A percentile compares a stretch with the other conserved stretches of the same genome.
Conservation (phyloP, 345 rosid species). For the Toxicodendron radicans region DNA sequence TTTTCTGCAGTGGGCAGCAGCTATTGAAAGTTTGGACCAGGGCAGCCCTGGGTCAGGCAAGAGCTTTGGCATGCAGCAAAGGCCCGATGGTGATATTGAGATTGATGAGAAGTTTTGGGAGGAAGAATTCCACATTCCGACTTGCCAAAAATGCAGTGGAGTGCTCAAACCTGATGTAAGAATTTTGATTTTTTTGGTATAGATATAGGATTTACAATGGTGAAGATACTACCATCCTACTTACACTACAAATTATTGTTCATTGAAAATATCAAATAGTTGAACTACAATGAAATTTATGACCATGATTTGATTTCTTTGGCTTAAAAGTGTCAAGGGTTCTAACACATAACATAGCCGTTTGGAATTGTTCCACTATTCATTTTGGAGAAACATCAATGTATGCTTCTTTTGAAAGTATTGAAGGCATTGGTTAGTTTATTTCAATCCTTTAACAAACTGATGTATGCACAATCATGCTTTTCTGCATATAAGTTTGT, state of each 20-base stretch:
- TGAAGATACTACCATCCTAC: neutral
- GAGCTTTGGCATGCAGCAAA: conserved; percentile 96
- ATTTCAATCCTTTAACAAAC: neutral
- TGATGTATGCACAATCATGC: neutral
- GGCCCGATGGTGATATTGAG: conserved; percentile 97
- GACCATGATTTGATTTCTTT: neutral
- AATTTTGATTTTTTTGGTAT: neutral
- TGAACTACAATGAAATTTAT: no score
- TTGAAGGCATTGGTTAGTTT: neutral
- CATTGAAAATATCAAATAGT: no score
- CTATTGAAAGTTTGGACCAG: conserved; percentile 76
- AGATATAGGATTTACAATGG: neutral
- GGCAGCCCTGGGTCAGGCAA: conserved; percentile 79
- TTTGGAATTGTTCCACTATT: neutral
- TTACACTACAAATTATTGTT: neutral
- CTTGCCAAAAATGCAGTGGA: conserved; percentile 77
- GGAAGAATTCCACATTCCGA: conserved; percentile 77
- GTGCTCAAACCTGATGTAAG: conserved; percentile 90
- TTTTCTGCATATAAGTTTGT: neutral
- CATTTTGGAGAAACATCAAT: neutral
- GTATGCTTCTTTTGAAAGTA: neutral
- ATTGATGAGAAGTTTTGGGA: conserved; percentile 96
- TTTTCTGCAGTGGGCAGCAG: conserved; percentile 81
- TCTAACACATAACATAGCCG: neutral
- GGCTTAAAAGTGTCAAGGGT: neutral